A percentile compares a stretch with the other conserved stretches of the same genome.
Evolutionary conservation across 805 yeast genomes (phyloP).

Genomic region (Metschnikowia dekortorum): DNA sequence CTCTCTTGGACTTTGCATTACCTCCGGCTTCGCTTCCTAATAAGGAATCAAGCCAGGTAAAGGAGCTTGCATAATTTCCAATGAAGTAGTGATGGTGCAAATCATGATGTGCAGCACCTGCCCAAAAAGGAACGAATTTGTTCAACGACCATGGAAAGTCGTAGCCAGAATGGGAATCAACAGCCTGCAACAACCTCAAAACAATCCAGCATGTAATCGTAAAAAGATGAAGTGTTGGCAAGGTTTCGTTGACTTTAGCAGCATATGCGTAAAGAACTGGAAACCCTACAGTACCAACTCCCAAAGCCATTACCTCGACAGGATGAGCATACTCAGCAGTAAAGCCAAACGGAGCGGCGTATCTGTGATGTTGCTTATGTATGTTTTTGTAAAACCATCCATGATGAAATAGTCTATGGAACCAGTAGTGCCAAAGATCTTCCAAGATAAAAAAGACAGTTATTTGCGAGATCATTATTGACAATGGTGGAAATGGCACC

Average conservation of each 20-base stretch:
- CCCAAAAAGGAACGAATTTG: slow-evolving; percentile 93
- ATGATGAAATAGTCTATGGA: slow-evolving; percentile 85
- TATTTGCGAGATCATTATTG: slow-evolving; percentile 61
- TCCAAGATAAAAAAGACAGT: slow-evolving; percentile 77
- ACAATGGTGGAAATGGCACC: slow-evolving; percentile 79
- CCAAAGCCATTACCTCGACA: slow-evolving; percentile 82
- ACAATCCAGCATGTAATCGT: slow-evolving; percentile 89
- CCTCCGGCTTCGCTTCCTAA: slow-evolving; percentile 57
- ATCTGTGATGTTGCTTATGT: slow-evolving; percentile 96
- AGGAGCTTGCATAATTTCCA: slow-evolving; percentile 54
- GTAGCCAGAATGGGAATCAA: slow-evolving; percentile 96
- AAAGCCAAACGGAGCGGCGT: slow-evolving; percentile 96
- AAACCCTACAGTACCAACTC: slow-evolving; percentile 94
- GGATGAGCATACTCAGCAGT: slow-evolving; percentile 99
- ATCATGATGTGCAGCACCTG: slow-evolving; percentile 98
- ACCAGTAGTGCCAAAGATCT: slow-evolving; percentile 97
- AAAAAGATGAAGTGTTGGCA: slow-evolving; percentile 72
- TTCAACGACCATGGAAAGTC: slow-evolving; percentile 97
- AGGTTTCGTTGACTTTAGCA: slow-evolving; percentile 57
- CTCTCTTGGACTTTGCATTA: slow-evolving; percentile 46
- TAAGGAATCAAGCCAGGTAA: slow-evolving; percentile 54
- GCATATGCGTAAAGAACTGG: slow-evolving; percentile 53
- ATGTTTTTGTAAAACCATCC: slow-evolving; percentile 87
- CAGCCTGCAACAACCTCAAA: slow-evolving; percentile 89
- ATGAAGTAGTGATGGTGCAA: slow-evolving; percentile 89